Evolutionary conservation across 148 eudicot genomes (phyloP).

Genomic region (Tetragonia tetragonoides): DNA sequence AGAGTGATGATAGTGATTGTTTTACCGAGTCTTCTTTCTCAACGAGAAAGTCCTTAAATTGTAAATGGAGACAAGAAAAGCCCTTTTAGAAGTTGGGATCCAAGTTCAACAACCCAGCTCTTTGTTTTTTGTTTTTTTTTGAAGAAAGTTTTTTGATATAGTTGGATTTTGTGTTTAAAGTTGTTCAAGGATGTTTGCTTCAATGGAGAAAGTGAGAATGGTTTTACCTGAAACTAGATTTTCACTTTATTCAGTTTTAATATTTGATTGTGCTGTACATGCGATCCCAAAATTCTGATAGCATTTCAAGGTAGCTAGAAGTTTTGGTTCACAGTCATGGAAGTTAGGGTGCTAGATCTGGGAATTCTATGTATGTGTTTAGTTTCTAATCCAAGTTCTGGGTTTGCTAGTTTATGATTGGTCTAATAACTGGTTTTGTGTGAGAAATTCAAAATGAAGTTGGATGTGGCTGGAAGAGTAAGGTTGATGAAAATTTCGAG

Average conservation of each 20-base stretch:
- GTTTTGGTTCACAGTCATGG: background rate
- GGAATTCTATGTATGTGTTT: too few species aligned
- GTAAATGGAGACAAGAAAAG: background rate
- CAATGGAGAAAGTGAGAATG: constrained; percentile 27
- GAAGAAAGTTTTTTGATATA: background rate
- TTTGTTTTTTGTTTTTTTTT: background rate
- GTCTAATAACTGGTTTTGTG: background rate
- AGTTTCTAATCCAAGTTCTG: background rate
- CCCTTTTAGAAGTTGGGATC: constrained; percentile 8
- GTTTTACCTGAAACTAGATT: background rate
- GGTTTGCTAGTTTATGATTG: background rate
- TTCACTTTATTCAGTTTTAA: background rate
- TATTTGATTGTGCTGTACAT: background rate
- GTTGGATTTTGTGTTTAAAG: constrained; percentile 9
- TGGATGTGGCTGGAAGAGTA: too few species aligned
- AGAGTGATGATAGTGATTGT: constrained; percentile 16
- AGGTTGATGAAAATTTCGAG: too few species aligned
- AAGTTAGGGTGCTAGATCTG: background rate
- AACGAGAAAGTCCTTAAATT: background rate
- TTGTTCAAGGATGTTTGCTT: constrained; percentile 21
- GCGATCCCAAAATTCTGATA: constrained; percentile 1
- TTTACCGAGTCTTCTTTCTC: constrained; percentile 25
- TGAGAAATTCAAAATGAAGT: too few species aligned
- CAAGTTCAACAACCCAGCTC: constrained; percentile 5
- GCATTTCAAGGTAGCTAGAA: background rate